A percentile compares a stretch with the other conserved stretches of the same genome.
phyloP scores from a whole-genome alignment of 2,329 filamentous ascomycete genomes.

The Macroventuria anomochaeta region DNA sequence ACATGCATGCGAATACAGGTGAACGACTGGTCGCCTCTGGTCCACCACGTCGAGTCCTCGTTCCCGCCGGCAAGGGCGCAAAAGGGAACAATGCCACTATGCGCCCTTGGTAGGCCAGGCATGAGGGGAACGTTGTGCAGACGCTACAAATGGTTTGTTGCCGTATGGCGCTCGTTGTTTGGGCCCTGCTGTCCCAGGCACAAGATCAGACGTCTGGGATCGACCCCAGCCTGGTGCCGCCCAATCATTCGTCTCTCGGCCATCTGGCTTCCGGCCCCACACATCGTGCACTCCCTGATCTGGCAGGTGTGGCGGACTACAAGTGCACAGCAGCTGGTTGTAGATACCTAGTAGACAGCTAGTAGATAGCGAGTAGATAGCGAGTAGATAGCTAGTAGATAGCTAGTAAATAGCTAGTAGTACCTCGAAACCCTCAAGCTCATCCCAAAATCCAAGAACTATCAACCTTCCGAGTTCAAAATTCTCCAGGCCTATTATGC shows the following conservation, averaged over 20 bases:
- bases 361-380: no score
- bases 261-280: not conserved
- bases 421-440: not conserved
- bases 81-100: constrained; percentile 3
- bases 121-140: not conserved
- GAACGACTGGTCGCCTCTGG: constrained; percentile 3
- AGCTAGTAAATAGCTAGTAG: no score
- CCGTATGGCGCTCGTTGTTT: constrained; percentile 1
- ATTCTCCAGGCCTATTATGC: no score
- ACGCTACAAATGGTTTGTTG: not conserved
- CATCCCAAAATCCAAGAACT: no score
- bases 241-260: not conserved
- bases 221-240: not conserved
- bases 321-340: not conserved
- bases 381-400: no score
- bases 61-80: constrained; percentile 11
- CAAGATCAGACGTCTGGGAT: not conserved
- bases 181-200: not conserved
- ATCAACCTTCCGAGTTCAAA: no score
- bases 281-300: constrained; percentile 4
- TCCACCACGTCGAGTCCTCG: constrained; percentile 7
- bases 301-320: constrained; percentile 5
- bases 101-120: not conserved
- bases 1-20: not conserved
- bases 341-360: not conserved